These are phyloP conservation scores for Globisporangium lucens DNA, from an alignment of 352 stramenopile genomes.

Conservation along the genomic window DNA sequence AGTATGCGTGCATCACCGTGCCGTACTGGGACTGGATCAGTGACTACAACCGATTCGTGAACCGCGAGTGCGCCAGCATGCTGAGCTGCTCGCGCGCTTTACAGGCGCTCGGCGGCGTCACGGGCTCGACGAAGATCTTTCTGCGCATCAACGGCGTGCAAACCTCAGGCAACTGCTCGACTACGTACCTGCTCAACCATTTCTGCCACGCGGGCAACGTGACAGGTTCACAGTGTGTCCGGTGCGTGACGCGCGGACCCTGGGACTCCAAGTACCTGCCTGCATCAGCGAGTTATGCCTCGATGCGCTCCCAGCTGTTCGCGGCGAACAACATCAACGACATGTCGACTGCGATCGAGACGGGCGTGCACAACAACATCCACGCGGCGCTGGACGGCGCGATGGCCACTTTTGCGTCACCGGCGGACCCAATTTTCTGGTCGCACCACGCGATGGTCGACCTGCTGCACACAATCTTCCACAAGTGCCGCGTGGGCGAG, in stretches of 20 bases:
- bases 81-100: slow-evolving; percentile 35
- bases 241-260: slow-evolving; percentile 38
- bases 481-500: slow-evolving; percentile 42
- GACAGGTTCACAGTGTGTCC: slow-evolving; percentile 25
- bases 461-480: slow-evolving; percentile 47
- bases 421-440: slow-evolving; percentile 59
- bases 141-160: slow-evolving; percentile 29
- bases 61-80: slow-evolving; percentile 40
- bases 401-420: slow-evolving; percentile 48
- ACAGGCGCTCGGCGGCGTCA: slow-evolving; percentile 41
- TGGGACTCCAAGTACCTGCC: slow-evolving; percentile 28
- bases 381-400: slow-evolving; percentile 38
- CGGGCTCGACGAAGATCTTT: background rate
- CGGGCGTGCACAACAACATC: slow-evolving; percentile 49
- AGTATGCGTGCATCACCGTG: slow-evolving; percentile 69
- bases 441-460: slow-evolving; percentile 52
- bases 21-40: slow-evolving; percentile 81
- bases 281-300: slow-evolving; percentile 30
- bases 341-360: slow-evolving; percentile 26
- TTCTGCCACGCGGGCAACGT: slow-evolving; percentile 43
- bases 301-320: slow-evolving; percentile 49
- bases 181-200: slow-evolving; percentile 25
- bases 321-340: slow-evolving; percentile 26
- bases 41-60: slow-evolving; percentile 34
- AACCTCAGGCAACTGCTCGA: slow-evolving; percentile 34